Base-by-base conservation (phyloP, 495 filamentous ascomycete species). In the Aspergillus nanangensis region DNA sequence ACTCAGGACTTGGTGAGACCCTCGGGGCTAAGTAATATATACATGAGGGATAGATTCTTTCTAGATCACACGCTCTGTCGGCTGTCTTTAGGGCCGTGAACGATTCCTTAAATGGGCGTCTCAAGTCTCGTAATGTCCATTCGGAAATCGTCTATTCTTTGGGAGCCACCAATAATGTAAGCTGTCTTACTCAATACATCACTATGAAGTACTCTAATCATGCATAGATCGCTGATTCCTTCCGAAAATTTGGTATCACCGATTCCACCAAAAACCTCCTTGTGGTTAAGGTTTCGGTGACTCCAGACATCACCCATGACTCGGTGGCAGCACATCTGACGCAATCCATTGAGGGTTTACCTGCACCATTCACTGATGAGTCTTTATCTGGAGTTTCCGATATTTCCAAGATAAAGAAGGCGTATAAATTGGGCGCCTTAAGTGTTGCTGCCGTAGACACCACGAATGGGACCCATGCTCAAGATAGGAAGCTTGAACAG, bases 111-210 rank as follows among this genome's bases (percentile, higher is more conserved):
- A 70, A 78, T 38, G 69, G 69, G 0, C 78, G 80, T 18, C 67
- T 92, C 23, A 83, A 80, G 53, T 93, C 88, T 19, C 79, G 83
- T 27, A 97, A 96, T 58, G 83, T 96, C 9, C 93, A 97, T 55
- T 93, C 90, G 0, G 93, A 97, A 62, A 87, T 89, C 47, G 91
- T 99, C 2, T 87, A 87, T 55, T 82, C 81, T 10, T 68, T 99
- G 8, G 87, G 80, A 41, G 76, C 84, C 0, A 88, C 86, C 39
- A 96, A 92, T 52, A 97, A 97, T 67, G 91, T 93, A 57, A 48
- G 61, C 58, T 11, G 11, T 54, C 33, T 36, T 5, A 24, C 17
- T 5, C 8, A 24, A 25, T 27, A 20, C 8, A 23, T 27, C 7
- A 22, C 11, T 21, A 21, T 5, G 8, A 4, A 10, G 14, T 8